phyloP scores from a whole-genome alignment of 2,329 filamentous ascomycete genomes.

The Xylaria sp. region DNA sequence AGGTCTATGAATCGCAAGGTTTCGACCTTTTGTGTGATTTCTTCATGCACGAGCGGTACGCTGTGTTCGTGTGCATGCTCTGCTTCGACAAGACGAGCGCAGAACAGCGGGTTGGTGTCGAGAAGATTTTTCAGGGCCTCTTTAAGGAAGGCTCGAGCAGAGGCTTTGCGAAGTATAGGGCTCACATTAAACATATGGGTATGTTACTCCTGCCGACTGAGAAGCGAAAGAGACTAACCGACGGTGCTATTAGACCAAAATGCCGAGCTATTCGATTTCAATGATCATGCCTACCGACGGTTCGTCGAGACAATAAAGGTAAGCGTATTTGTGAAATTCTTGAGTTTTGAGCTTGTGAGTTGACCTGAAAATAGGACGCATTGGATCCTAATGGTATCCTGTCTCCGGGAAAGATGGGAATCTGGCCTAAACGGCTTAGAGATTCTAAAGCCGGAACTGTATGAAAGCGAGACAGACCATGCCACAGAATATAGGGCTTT shows the following conservation, averaged over 20 bases:
- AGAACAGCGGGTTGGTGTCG: conserved; percentile 52
- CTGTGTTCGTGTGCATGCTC: conserved; percentile 61
- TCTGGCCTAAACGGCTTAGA: conserved; percentile 50
- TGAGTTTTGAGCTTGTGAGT: background rate
- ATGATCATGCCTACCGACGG: conserved; percentile 53
- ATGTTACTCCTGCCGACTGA: conserved; percentile 30
- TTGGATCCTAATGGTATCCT: conserved; percentile 54
- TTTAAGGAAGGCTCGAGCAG: conserved; percentile 51
- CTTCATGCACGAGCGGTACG: conserved; percentile 60
- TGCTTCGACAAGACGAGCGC: conserved; percentile 58
- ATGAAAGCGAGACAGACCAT: background rate
- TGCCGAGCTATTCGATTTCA: conserved; percentile 54
- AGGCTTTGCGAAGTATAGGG: conserved; percentile 54
- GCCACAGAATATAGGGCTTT: too few relatives aligned
- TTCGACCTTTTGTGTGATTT: conserved; percentile 60
- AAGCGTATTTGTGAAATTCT: conserved; percentile 20
- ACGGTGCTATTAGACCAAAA: conserved; percentile 48
- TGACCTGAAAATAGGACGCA: conserved; percentile 46
- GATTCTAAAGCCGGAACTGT: conserved; percentile 14
- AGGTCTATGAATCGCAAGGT: conserved; percentile 55
- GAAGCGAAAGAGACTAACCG: background rate
- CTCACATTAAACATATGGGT: conserved; percentile 56
- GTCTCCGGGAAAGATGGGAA: conserved; percentile 54
- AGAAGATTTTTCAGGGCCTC: conserved; percentile 50
- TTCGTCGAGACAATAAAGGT: conserved; percentile 55